Evolutionary conservation across 2,329 filamentous ascomycete genomes (phyloP).

Genomic region (Talaromyces sp.): DNA sequence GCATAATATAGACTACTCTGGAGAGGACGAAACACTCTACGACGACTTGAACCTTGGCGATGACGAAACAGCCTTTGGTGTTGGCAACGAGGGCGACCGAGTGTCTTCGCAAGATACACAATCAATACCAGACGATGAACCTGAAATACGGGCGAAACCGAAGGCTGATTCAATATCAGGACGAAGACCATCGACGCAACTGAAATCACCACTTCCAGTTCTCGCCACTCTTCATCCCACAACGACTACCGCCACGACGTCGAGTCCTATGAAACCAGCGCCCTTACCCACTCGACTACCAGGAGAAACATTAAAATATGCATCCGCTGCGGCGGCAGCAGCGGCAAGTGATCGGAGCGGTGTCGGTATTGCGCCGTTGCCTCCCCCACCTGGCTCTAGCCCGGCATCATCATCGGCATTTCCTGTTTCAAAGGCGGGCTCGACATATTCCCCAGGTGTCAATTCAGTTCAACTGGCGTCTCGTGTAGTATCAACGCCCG

Average conservation of each 20-base stretch:
- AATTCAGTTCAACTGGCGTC: constrained; percentile 49
- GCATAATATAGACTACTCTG: constrained; percentile 78
- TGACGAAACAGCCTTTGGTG: constrained; percentile 83
- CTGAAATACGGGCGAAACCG: constrained; percentile 60
- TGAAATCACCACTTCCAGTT: constrained; percentile 92
- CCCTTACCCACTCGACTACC: constrained; percentile 77
- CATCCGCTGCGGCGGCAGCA: constrained; percentile 89
- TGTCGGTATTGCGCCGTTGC: constrained; percentile 88
- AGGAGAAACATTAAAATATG: constrained; percentile 91
- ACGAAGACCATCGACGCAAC: constrained; percentile 77
- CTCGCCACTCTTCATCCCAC: constrained; percentile 79
- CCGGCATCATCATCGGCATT: constrained; percentile 49
- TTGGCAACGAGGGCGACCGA: constrained; percentile 75
- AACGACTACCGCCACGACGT: constrained; percentile 46
- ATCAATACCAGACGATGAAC: constrained; percentile 78
- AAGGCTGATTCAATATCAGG: constrained; percentile 57
- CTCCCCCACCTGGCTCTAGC: constrained; percentile 72
- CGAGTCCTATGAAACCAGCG: constrained; percentile 83
- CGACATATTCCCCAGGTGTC: constrained; percentile 57
- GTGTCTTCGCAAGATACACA: constrained; percentile 94
- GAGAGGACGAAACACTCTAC: constrained; percentile 89
- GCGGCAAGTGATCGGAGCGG: constrained; percentile 84
- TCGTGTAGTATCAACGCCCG: constrained; percentile 37
- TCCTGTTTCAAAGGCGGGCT: constrained; percentile 53
- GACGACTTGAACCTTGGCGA: constrained; percentile 90